phyloP scores from a whole-genome alignment of 2,329 filamentous ascomycete species.

The Fusarium clavum region DNA sequence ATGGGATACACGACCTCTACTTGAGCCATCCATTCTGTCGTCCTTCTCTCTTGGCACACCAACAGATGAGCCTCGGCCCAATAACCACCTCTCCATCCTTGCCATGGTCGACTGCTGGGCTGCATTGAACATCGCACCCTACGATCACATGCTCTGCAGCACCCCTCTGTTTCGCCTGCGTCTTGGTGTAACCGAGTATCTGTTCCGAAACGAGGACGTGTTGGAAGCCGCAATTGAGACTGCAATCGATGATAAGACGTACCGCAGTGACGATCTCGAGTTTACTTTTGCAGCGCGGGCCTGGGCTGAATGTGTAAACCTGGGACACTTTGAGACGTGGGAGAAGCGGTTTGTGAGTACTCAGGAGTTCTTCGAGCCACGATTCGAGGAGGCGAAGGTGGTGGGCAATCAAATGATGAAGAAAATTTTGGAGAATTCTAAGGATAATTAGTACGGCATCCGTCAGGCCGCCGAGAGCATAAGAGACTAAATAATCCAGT shows the following conservation, averaged over 20 bases:
- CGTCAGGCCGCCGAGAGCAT: not conserved
- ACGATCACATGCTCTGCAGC: conserved; percentile 99
- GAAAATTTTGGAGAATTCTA: conserved; percentile 87
- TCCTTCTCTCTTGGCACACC: conserved; percentile 85
- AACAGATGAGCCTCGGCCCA: conserved; percentile 73
- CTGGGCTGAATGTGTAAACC: conserved; percentile 92
- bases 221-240: conserved; percentile 88
- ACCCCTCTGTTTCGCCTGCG: conserved; percentile 97
- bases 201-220: conserved; percentile 85
- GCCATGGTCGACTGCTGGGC: conserved; percentile 99
- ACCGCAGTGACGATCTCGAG: conserved; percentile 94
- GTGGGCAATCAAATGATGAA: conserved; percentile 98
- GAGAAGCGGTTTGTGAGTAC: conserved; percentile 90
- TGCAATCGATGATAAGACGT: conserved; percentile 89
- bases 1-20: conserved; percentile 73
- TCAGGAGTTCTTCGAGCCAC: conserved; percentile 89
- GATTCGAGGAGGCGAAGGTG: conserved; percentile 87
- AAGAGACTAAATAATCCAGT: not conserved
- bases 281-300: conserved; percentile 97
- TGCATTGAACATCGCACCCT: conserved; percentile 90
- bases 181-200: conserved; percentile 95
- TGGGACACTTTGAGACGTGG: conserved; percentile 94
- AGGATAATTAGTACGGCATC: conserved; percentile 43
- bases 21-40: conserved; percentile 87
- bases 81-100: conserved; percentile 92